phyloP scores from a whole-genome alignment of 2,329 filamentous ascomycete genomes.

The Talaromyces sp. region DNA sequence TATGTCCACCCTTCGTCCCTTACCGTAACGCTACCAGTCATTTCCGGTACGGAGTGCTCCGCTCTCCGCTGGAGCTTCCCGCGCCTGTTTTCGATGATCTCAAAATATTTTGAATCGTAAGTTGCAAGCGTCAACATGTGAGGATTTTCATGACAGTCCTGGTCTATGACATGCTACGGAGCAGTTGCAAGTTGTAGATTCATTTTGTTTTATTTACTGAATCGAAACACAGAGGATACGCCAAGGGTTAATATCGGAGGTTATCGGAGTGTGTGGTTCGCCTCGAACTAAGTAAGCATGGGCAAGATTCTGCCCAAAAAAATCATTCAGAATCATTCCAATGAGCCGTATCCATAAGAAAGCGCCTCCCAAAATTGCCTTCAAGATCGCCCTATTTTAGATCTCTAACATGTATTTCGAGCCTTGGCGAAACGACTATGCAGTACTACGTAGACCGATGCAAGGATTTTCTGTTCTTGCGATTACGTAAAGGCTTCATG shows the following conservation, averaged over 20 bases:
- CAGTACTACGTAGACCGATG: background rate
- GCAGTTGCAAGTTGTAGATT: background rate
- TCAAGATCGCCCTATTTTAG: background rate
- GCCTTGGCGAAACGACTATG: background rate
- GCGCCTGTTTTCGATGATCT: background rate
- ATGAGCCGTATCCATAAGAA: background rate
- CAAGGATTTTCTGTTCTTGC: background rate
- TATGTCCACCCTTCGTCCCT: constrained; percentile 3
- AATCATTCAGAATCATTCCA: background rate
- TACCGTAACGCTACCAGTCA: constrained; percentile 7
- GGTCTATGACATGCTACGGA: background rate
- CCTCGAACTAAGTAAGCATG: background rate
- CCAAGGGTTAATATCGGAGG: background rate
- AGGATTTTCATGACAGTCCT: background rate
- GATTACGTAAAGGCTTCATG: background rate
- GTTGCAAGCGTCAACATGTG: background rate
- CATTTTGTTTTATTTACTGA: background rate
- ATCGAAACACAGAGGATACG: background rate
- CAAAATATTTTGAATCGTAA: background rate
- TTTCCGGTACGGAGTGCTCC: constrained; percentile 10
- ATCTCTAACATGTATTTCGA: background rate
- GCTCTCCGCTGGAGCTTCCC: constrained; percentile 12
- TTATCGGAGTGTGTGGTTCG: background rate
- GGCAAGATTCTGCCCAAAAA: background rate
- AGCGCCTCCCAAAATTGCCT: background rate